Conservation (phyloP, 208 protist genomes). For the Leishmania amazonensis region DNA sequence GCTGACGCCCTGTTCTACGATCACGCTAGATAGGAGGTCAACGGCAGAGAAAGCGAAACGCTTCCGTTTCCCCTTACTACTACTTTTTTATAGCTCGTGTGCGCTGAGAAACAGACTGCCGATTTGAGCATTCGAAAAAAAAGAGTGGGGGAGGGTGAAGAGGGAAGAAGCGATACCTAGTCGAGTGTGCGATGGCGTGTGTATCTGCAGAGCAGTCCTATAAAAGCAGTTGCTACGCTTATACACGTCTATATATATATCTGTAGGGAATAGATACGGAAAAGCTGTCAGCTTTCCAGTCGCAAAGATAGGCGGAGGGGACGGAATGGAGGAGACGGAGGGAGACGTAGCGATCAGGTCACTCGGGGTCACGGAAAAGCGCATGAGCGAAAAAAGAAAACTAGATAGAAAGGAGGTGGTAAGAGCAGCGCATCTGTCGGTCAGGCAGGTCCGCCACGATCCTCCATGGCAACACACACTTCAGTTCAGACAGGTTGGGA, state of each 20-base stretch:
- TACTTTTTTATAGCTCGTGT: neutral
- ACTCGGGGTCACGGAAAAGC: neutral
- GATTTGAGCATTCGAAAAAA: neutral
- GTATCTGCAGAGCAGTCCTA: neutral
- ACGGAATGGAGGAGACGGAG: neutral
- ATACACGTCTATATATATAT: too few relatives aligned
- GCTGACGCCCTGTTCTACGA: neutral
- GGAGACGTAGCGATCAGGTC: neutral
- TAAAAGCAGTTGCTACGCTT: neutral
- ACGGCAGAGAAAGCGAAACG: neutral
- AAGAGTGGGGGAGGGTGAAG: too few relatives aligned
- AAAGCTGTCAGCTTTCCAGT: neutral
- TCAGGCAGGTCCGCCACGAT: neutral
- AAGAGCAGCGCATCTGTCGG: neutral
- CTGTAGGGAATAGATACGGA: neutral
- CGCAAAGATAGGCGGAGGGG: neutral
- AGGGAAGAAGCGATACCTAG: neutral
- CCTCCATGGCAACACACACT: neutral
- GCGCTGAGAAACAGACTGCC: neutral
- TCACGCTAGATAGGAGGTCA: neutral
- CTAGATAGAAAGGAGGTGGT: neutral
- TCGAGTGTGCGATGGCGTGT: neutral
- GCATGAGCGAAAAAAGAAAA: neutral
- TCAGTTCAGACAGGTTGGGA: neutral
- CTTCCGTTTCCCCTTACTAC: neutral